phyloP scores from a whole-genome alignment of 2,329 filamentous ascomycete genomes.

The Dothiorella sarmentorum region DNA sequence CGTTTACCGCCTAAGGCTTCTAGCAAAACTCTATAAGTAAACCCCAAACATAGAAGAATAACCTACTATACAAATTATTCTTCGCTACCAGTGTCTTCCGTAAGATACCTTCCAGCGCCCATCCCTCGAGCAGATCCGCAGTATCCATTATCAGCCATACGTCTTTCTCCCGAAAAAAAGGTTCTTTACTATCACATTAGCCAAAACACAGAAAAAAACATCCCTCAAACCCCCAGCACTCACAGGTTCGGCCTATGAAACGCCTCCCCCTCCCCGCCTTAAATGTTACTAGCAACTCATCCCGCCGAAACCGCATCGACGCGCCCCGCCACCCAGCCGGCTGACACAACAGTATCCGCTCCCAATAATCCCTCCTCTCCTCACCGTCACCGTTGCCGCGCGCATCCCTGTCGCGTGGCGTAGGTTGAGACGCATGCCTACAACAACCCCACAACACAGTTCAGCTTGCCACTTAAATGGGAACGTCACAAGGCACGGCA shows the following conservation, averaged over 20 bases:
- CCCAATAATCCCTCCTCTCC: conserved; percentile 31
- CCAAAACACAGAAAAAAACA: neutral
- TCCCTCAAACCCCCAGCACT: no score
- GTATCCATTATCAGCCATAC: conserved; percentile 41
- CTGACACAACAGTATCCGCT: conserved; percentile 28
- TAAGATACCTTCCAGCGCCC: conserved; percentile 32
- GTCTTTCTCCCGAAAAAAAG: conserved; percentile 28
- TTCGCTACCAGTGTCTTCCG: conserved; percentile 24
- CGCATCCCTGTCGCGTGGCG: no score
- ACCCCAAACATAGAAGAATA: conserved; percentile 35
- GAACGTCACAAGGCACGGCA: no score
- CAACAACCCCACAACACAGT: no score
- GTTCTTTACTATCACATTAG: conserved; percentile 28
- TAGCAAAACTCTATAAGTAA: conserved; percentile 32
- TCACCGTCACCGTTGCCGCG: conserved; percentile 28
- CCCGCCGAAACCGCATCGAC: conserved; percentile 31
- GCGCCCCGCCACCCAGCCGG: conserved; percentile 29
- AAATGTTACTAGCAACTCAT: conserved; percentile 44
- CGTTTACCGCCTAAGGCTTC: conserved; percentile 22
- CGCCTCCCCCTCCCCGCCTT: conserved; percentile 27
- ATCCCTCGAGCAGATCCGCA: conserved; percentile 38
- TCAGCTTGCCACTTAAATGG: no score
- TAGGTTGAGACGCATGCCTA: no score
- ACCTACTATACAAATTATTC: conserved; percentile 39
- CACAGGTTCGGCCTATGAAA: conserved; percentile 44